These are phyloP conservation scores for Grigorovia yakushimaensis DNA, from an alignment of 805 yeast species.

Conservation along the genomic window DNA sequence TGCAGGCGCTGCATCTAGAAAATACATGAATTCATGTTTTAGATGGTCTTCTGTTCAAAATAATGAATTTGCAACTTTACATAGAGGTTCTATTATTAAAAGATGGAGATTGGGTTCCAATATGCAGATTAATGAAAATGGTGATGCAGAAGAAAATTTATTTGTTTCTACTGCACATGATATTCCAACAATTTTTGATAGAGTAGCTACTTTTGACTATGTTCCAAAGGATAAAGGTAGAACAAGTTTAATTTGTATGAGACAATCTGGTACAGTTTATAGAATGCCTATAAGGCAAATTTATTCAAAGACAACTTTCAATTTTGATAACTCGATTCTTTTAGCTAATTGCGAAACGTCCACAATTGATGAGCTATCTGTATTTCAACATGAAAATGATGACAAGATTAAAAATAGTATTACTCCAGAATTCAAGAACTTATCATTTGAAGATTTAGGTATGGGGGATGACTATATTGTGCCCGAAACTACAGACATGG, in stretches of 20 bases:
- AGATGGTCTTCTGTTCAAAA: slow-evolving; percentile 54
- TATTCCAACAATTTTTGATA: slow-evolving; percentile 62
- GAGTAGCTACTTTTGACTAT: slow-evolving; percentile 81
- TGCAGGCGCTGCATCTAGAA: slow-evolving; percentile 47
- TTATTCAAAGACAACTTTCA: slow-evolving; percentile 52
- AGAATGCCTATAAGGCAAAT: slow-evolving; percentile 66
- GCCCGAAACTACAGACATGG: slow-evolving; percentile 7
- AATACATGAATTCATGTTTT: slow-evolving; percentile 53
- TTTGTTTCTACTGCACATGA: slow-evolving; percentile 74
- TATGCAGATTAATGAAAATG: slow-evolving; percentile 26
- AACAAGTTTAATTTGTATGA: slow-evolving; percentile 70
- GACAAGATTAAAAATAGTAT: slow-evolving; percentile 14
- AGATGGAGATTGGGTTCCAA: slow-evolving; percentile 69
- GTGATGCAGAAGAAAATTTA: slow-evolving; percentile 40
- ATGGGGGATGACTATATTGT: slow-evolving; percentile 16
- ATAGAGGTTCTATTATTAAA: slow-evolving; percentile 66
- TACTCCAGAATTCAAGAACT: slow-evolving; percentile 12
- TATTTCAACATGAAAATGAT: slow-evolving; percentile 14
- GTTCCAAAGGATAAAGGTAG: slow-evolving; percentile 48
- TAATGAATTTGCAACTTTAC: slow-evolving; percentile 71
- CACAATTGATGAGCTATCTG: slow-evolving; percentile 20
- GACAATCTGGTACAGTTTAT: slow-evolving; percentile 84
- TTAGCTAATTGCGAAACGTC: slow-evolving; percentile 36
- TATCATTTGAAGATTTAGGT: slow-evolving; percentile 28
- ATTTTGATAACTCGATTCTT: slow-evolving; percentile 56